Evolutionary conservation across 805 yeast genomes (phyloP), one percentile per base, ranked within the genome.

Genomic region (Torulaspora gathmanii): DNA sequence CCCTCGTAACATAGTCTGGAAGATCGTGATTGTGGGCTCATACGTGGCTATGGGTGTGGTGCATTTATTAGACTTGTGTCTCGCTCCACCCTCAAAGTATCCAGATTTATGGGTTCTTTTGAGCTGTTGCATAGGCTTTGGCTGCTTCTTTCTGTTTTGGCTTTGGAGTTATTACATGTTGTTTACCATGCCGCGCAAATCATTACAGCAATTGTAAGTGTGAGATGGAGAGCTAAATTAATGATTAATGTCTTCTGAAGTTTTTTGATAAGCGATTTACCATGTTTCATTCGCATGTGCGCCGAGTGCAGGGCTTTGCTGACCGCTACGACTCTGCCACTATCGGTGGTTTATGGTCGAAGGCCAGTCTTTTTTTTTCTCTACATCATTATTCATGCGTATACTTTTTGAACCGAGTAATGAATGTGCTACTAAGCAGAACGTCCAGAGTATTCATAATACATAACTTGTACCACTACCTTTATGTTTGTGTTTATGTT

Each of bases 101-200:
- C 96, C 97, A 1, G 97, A 93, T 63, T 54, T 93, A 4, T 87
- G 93, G 90, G 86, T 86, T 0, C 72, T 91, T 19, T 75, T 79
- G 3, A 93, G 93, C 58, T 79, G 83, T 33, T 57, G 82, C 0
- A 57, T 89, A 3, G 83, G 93, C 0, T 89, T 87, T 59, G 83
- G 77, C 0, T 86, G 89, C 47, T 91, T 90, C 56, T 61, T 68
- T 0, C 57, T 84, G 37, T 86, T 86, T 56, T 90, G 89, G 81
- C 50, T 88, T n/a, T 93, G 96, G 96, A 74, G 77, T 29, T 72
- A 83, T 55, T 80, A 74, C 65, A 82, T 75, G 49, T 61, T 80
- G 28, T 70, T 60, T 44, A 59, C 57, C 9, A 45, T 67, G 42
- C 53, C 68, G 31, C 59, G 58, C 8, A 58, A 56, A 33, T 49